Conservation (phyloP, 371 early-diverging fungal species). For the Chytridium lagenaria region DNA sequence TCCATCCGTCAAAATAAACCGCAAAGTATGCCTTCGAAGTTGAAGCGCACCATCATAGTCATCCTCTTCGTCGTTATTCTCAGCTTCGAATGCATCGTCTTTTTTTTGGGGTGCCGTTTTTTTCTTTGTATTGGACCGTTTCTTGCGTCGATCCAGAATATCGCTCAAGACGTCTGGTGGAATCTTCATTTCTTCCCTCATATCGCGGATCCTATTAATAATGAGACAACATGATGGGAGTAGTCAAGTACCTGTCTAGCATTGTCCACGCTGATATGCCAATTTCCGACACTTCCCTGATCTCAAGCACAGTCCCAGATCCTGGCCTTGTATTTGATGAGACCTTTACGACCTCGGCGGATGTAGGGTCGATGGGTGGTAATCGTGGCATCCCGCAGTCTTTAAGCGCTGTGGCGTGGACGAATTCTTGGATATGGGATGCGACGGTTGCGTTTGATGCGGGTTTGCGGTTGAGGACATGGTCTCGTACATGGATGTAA, state of each 20-base stretch:
- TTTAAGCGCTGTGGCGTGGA: conserved; percentile 1
- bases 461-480: background rate
- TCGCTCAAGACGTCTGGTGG: conserved; percentile 12
- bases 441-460: background rate
- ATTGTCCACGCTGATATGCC: conserved; percentile 4
- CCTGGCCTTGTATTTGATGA: background rate
- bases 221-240: too few species aligned
- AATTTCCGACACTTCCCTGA: background rate
- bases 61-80: background rate
- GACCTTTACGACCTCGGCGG: background rate
- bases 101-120: background rate
- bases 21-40: background rate
- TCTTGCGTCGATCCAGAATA: background rate
- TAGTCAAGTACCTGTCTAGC: conserved; percentile 5
- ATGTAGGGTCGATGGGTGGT: background rate
- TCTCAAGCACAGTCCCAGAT: background rate
- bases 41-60: background rate
- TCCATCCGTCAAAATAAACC: conserved; percentile 9
- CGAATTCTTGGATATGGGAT: conserved; percentile 4
- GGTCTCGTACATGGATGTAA: background rate
- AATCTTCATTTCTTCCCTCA: conserved; percentile 4
- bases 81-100: background rate
- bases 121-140: background rate
- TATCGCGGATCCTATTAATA: conserved; percentile 3
- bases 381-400: background rate